Evolutionary conservation across 176 grass and related monocot species (phyloP).

Genomic region (Dactylis glomerata): DNA sequence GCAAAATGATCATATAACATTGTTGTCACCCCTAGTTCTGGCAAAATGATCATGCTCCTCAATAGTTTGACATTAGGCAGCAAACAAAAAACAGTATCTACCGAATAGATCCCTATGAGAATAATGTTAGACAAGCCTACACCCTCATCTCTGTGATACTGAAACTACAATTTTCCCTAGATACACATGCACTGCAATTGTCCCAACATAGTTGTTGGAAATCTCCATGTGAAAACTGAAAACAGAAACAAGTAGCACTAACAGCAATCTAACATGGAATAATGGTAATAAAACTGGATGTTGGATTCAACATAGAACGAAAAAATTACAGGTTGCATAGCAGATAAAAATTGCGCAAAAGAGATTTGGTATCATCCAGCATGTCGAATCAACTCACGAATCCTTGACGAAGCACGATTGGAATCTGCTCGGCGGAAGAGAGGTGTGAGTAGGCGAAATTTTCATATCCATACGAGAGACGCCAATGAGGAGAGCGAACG

Average conservation of each 20-base stretch:
- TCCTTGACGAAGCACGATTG: constrained; percentile 32
- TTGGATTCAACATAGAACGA: background rate
- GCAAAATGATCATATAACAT: too few species aligned
- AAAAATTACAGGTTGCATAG: background rate
- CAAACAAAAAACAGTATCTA: background rate
- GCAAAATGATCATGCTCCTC: constrained; percentile 42
- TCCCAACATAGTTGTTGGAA: constrained; percentile 38
- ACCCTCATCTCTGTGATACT: constrained; percentile 41
- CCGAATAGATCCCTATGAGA: background rate
- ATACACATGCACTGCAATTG: constrained; percentile 41
- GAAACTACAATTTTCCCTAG: constrained; percentile 35
- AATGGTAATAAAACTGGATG: background rate
- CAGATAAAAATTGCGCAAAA: background rate
- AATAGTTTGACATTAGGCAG: constrained; percentile 23
- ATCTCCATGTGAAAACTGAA: background rate
- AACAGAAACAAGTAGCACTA: background rate
- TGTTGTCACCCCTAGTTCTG: too few species aligned
- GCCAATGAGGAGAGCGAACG: background rate
- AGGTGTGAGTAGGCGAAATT: background rate
- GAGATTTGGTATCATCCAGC: background rate
- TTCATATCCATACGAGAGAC: background rate
- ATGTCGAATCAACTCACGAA: background rate
- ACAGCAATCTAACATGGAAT: background rate
- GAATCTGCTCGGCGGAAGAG: background rate
- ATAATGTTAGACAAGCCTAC: constrained; percentile 28